Base-by-base conservation (phyloP, 2,329 filamentous ascomycete genomes). In the Cladophialophora psammophila region DNA sequence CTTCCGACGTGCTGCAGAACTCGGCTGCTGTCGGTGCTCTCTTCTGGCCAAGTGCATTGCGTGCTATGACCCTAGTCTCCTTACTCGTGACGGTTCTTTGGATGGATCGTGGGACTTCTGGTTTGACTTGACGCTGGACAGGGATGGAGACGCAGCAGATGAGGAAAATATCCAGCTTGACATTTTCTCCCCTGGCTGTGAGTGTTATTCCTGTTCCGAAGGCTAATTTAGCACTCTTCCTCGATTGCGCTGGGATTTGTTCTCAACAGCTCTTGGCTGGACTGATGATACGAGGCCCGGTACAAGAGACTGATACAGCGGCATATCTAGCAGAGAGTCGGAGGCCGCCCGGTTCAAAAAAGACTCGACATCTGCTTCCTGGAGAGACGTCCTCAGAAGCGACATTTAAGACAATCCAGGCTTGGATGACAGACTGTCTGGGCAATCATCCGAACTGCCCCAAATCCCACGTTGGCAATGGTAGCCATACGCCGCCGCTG, bases 361-460 rank as follows among this genome's bases (percentile, higher is more conserved):
- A 45, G 18, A 10, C 10, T 5, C 5, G 40, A 10, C 40, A 45
- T 45, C 40, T 45, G n/a, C 40, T 45, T 45, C 40, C 40, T 5
- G 40, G 40, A 45, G 40, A 45, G 18, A 45, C 40, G n/a, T 45
- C 40, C n/a, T 45, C 40, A 9, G 40, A 18, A 7, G n/a, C 40
- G n/a, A 45, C 15, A 9, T 45, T 45, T 45, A n/a, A 45, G 2
- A 45, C 15, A n/a, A 45, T 45, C 40, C 15, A 15, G 40, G 15
- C 40, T n/a, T 45, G 40, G 40, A 45, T 45, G 40, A 45, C 15
- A 45, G 40, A 45, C 40, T 45, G 40, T 45, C 15, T 45, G 13
- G 9, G 6, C 40, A 45, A 45, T 20, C 40, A 45, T 20, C 15
- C 40, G 18, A 20, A 45, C n/a, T 45, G 40, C n/a, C 40, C 40